Evolutionary conservation across 495 filamentous ascomycete species (phyloP).

Genomic region (Corynascus novoguineensis): DNA sequence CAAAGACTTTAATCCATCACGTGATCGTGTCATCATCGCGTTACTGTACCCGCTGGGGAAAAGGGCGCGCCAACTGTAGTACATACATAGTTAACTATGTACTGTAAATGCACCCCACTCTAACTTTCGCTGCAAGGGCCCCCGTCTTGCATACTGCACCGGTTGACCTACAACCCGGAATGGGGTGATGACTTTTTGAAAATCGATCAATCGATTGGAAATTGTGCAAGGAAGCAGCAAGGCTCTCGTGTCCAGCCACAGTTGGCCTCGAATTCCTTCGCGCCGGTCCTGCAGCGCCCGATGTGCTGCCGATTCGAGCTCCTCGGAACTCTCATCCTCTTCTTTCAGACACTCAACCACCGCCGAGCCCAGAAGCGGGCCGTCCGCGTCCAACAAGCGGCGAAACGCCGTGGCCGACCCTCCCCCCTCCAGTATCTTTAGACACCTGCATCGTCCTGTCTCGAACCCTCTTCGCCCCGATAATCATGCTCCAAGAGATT

Average conservation of each 20-base stretch:
- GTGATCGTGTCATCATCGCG: too few species aligned
- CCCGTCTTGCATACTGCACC: too few species aligned
- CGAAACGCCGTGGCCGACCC: background rate
- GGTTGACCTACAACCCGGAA: background rate
- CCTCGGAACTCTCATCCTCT: conserved; percentile 43
- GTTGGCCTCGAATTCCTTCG: background rate
- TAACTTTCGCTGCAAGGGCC: too few species aligned
- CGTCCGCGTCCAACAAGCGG: background rate
- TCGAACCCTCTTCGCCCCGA: background rate
- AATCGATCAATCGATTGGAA: background rate
- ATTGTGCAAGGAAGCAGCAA: background rate
- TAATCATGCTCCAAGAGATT: conserved; percentile 83
- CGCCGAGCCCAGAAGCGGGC: conserved; percentile 11
- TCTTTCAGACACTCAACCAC: conserved; percentile 39
- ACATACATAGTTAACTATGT: too few species aligned
- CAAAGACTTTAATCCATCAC: too few species aligned
- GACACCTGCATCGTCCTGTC: background rate
- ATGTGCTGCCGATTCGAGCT: conserved; percentile 48
- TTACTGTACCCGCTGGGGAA: too few species aligned
- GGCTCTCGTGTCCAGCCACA: background rate
- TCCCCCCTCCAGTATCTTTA: background rate
- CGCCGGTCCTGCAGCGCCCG: background rate
- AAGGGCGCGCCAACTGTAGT: too few species aligned
- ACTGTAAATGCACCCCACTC: too few species aligned
- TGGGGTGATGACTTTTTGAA: background rate